These are phyloP conservation scores for Cyanodermella asteris DNA, from an alignment of 2,329 filamentous ascomycete species.

Conservation along the genomic window DNA sequence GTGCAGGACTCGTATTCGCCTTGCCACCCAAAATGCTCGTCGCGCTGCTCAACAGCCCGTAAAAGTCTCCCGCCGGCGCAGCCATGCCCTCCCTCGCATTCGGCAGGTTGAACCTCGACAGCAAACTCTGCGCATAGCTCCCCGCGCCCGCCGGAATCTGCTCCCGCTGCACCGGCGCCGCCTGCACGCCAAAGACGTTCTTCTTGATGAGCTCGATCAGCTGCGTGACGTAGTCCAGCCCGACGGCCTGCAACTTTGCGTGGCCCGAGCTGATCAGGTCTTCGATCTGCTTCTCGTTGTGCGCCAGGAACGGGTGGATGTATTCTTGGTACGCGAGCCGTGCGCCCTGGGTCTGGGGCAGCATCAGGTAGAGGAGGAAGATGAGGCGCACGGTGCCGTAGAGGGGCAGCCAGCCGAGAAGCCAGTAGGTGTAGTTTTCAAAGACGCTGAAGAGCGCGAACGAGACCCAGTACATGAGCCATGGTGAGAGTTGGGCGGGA, in stretches of 20 bases:
- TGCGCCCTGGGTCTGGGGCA: conserved; percentile 93
- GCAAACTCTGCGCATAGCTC: conserved; percentile 55
- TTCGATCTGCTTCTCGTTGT: conserved; percentile 79
- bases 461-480: conserved; percentile 98
- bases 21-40: conserved; percentile 33
- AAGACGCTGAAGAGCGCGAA: conserved; percentile 58
- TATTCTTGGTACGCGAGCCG: conserved; percentile 65
- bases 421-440: conserved; percentile 74
- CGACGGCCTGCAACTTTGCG: conserved; percentile 53
- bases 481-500: conserved; percentile 75
- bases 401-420: conserved; percentile 78
- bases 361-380: conserved; percentile 80
- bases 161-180: conserved; percentile 24
- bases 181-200: conserved; percentile 50
- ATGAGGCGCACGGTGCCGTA: conserved; percentile 77
- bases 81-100: conserved; percentile 30
- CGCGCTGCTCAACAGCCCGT: conserved; percentile 53
- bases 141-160: conserved; percentile 19
- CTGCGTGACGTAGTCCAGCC: conserved; percentile 52
- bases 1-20: conserved; percentile 16
- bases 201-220: conserved; percentile 51
- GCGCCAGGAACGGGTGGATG: conserved; percentile 67
- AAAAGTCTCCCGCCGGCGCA: conserved; percentile 42
- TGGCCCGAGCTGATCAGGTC: conserved; percentile 67
- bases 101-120: conserved; percentile 72